Evolutionary conservation across 345 rosid genomes (phyloP).

Genomic region (Gossypium bickii): DNA sequence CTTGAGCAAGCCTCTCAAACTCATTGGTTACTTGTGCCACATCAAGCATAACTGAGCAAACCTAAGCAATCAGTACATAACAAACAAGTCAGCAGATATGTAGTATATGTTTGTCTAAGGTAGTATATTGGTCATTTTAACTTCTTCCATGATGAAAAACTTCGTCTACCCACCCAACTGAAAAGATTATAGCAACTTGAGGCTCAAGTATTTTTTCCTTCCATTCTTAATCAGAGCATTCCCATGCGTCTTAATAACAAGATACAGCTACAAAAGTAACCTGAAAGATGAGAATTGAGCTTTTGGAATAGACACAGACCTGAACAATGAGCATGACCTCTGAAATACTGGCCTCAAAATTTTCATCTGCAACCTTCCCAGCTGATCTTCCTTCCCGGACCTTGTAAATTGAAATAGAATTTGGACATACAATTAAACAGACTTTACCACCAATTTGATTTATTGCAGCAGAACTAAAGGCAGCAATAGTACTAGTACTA

Average conservation of each 20-base stretch:
- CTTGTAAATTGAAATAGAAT: slow-evolving; percentile 30
- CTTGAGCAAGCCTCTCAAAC: slow-evolving; percentile 59
- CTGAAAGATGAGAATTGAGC: not conserved
- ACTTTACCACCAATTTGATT: not conserved
- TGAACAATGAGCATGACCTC: slow-evolving; percentile 96
- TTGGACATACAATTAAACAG: not conserved
- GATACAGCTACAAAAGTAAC: not conserved
- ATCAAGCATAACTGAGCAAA: slow-evolving; percentile 45
- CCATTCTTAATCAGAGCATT: slow-evolving; percentile 9
- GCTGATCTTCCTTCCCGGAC: slow-evolving; percentile 92
- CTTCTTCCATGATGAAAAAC: slow-evolving; percentile 7
- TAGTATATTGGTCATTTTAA: not conserved
- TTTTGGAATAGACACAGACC: slow-evolving; percentile 47
- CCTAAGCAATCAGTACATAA: slow-evolving; percentile 35
- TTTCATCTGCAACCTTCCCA: slow-evolving; percentile 37
- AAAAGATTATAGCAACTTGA: slow-evolving; percentile 2
- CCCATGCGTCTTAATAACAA: slow-evolving; percentile 2
- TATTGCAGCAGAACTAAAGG: not conserved
- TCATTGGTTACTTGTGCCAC: slow-evolving; percentile 49
- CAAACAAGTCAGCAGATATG: not conserved
- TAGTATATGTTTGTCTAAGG: slow-evolving; percentile 5
- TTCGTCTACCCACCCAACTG: not conserved
- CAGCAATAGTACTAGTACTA: not conserved
- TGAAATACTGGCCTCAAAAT: slow-evolving; percentile 39
- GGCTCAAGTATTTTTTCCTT: not conserved